A percentile compares a stretch with the other conserved stretches of the same genome.
phyloP scores from a whole-genome alignment of 192 early-diverging fungal genomes.

The Pilaira anomala region DNA sequence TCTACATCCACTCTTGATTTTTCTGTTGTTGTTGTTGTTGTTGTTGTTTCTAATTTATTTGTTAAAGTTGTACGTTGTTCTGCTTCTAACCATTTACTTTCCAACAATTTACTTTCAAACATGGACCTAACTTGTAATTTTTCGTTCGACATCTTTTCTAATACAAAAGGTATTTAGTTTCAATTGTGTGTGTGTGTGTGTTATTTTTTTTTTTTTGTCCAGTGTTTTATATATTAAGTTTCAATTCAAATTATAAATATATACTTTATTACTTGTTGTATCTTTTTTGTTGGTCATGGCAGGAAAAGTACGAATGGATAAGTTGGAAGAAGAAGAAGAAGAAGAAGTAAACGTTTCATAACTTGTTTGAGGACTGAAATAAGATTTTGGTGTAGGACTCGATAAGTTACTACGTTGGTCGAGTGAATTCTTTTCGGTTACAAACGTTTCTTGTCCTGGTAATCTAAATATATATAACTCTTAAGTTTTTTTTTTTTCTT shows the following conservation, averaged over 20 bases:
- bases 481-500: background rate
- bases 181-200: background rate
- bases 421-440: slow-evolving; percentile 2
- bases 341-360: slow-evolving; percentile 8
- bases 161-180: background rate
- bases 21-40: no score
- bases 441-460: background rate
- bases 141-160: background rate
- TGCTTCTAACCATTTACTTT: background rate
- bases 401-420: background rate
- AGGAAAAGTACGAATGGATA: background rate
- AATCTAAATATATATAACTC: no score
- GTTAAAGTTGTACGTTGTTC: no score
- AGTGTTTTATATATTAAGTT: background rate
- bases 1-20: background rate
- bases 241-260: background rate
- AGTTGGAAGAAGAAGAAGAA: slow-evolving; percentile 3
- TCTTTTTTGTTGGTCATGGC: background rate
- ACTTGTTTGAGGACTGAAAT: slow-evolving; percentile 1
- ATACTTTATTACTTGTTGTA: slow-evolving; percentile 11
- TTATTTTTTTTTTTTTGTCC: background rate
- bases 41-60: no score
- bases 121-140: slow-evolving; percentile 5
- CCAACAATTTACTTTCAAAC: slow-evolving; percentile 2
- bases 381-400: background rate